Base-by-base conservation (phyloP, 2,329 filamentous ascomycete genomes). In the Ceratocystis destructans region DNA sequence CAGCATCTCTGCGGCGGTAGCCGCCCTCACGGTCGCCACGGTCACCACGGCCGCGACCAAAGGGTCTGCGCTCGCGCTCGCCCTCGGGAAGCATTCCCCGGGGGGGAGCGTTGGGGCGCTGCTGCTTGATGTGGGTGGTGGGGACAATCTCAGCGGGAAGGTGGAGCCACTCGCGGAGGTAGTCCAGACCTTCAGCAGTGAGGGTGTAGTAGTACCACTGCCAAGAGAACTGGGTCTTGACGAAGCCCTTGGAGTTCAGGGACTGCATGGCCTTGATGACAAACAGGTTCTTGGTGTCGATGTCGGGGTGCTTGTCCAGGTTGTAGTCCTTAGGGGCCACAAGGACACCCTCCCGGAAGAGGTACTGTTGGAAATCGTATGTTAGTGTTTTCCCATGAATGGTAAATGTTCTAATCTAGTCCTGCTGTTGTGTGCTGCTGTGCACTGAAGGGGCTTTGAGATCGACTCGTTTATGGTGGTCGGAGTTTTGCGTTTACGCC, bases 151-250 rank as follows among this genome's bases (percentile, higher is more conserved):
- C 94, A 78, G 94, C 92, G 76, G 94, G 94, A 75, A 99, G 89
- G 83, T 99, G 94, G 75, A 99, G 92, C 94, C 94, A 99, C 85
- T 99, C 94, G 78, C 94, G 93, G 79, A 99, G 92, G 87, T 99
- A 99, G 84, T 97, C 93, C 79, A 99, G 93, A 82, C 94, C 94
- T 86, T 97, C 92, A 77, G 92, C 90, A 79, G 93, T 96, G 81
- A 99, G 88, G 81, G 94, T 96, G 88, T 99, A 99, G 89, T 99
- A 99, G 88, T 97, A 96, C 86, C 92, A 96, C 83, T 96, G 91
- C 91, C 91, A 96, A 73, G 91, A 96, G 89, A 99, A 99, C 82
- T 95, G 94, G 75, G 94, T 99, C 90, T 99, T 99, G 82, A 99
- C 87, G 81, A 90, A 97, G 78, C 93, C 93, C 79, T 94, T 93